A percentile compares a stretch with the other conserved stretches of the same genome.
Conservation (phyloP, 176 grass and related monocot genomes). For the Oryza meridionalis region DNA sequence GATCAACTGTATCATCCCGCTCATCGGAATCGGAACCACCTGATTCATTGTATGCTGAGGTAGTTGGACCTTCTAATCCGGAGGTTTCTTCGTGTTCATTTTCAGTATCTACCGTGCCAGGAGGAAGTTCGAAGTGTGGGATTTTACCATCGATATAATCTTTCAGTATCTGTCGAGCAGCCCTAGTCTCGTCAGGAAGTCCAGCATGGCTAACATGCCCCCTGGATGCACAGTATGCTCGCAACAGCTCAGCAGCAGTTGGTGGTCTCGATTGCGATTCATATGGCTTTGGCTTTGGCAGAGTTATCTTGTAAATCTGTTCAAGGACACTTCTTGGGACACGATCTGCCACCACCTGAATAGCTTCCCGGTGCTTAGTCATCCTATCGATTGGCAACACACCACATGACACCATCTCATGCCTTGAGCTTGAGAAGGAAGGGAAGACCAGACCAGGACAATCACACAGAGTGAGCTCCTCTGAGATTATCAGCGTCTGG, state of each 20-base stretch:
- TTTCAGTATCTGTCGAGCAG: constrained; percentile 85
- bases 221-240: constrained; percentile 73
- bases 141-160: constrained; percentile 95
- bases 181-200: constrained; percentile 77
- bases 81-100: neutral
- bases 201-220: constrained; percentile 84
- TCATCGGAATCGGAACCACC: neutral
- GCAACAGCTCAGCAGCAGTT: constrained; percentile 66
- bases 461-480: constrained; percentile 84
- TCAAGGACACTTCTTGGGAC: constrained; percentile 65
- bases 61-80: constrained; percentile 7
- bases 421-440: constrained; percentile 92
- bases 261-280: constrained; percentile 67
- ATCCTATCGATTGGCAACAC: constrained; percentile 89
- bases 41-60: constrained; percentile 30
- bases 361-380: constrained; percentile 74
- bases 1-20: constrained; percentile 4
- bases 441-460: constrained; percentile 96
- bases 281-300: constrained; percentile 76
- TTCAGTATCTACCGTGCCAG: constrained; percentile 22
- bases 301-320: constrained; percentile 68
- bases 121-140: constrained; percentile 83
- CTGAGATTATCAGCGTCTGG: constrained; percentile 92
- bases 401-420: constrained; percentile 96
- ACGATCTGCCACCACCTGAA: constrained; percentile 81